Base-by-base conservation (phyloP, 805 yeast species). In the Priceomyces melissophilus region DNA sequence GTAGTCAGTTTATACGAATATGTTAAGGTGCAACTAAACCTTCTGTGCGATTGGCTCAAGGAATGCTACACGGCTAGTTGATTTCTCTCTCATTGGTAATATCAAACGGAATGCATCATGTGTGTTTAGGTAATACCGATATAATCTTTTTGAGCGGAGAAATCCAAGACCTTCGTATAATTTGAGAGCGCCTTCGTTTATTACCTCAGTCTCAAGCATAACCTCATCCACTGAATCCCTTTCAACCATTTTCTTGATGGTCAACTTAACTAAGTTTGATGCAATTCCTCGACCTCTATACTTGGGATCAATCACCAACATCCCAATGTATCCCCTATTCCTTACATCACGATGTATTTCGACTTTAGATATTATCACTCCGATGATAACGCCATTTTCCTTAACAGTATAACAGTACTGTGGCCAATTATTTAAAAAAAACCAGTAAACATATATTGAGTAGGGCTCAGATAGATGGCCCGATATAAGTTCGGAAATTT, bases 101-200 rank as follows among this genome's bases (percentile, higher is more conserved):
- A 91, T 82, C 52, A 93, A 70, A 48, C 96, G 75, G 59, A 74
- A 91, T 0, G 99, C 98, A 64, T 93, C 99, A 55, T 86, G 95
- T 48, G 91, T 86, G 59, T 90, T 91, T 53, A 91, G 61, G 57
- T 93, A 93, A 69, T 93, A 93, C 39, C 96, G 71, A 57, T 81
- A 84, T 58, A 91, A 73, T 43, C 98, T 69, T 52, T 87, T 84
- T 38, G 80, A 72, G 37, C 87, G 67, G 31, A 87, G 54, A 55
- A 87, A 87, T 2, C 95, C 95, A 68, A 86, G 69, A 45, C 79
- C 76, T 54, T 84, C 88, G 53, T 87, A 87, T 12, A 87, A 61
- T 15, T 64, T 60, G 43, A 87, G 63, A 1, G 96, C 96, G 0
- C 84, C 82, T 8, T 45, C 56, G 55, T 93, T 93, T 15, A 76